Evolutionary conservation across 2,329 filamentous ascomycete species (phyloP), one percentile per base, ranked within the genome.

Genomic region (Trichoderma sp.): DNA sequence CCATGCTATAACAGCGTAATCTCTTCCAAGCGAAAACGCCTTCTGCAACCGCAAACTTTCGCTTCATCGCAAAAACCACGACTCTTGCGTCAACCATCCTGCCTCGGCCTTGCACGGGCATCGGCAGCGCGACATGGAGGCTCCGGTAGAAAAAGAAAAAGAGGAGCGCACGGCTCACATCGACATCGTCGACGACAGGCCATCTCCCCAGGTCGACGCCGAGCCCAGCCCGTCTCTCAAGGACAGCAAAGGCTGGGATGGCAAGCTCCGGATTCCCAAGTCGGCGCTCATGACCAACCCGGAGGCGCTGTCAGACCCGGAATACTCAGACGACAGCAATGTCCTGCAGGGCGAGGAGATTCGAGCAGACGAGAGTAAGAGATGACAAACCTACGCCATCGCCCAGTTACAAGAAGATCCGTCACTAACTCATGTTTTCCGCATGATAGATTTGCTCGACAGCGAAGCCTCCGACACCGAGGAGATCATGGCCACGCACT

Each of bases 401-500:
- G 11, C 11, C 29, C 19, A 33, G 16, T 56, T 56, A 24, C 33
- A 10, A 29, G 5, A 13, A n/a, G 3, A 37, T 37, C 16, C 6
- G 2, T 21, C n/a, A 14, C 68, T 69, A 19, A 69, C 61, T n/a
- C 52, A 8, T 29, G 8, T 24, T 0, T 5, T 21, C 21, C 40
- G 10, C 19, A 14, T 19, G 53, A 37, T 74, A 89, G 88, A 90
- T 75, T 80, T 90, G 1, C 83, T 90, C 49, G 86, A 89, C 71
- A 85, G 84, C 73, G 88, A 90, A 78, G 85, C 87, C 71, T 79
- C 82, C 47, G 85, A 89, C 43, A 86, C 84, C 1, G 84, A 94
- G 81, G 93, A 97, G 76, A 95, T 99, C 76, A 92, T 96, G 77
- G 89, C 94, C 71, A 90, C 94, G n/a, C 95, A 98, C 79, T 91